Evolutionary conservation across 768 basidiomycete species (phyloP), one percentile per base, ranked within the genome.

Genomic region (Infundibulicybe gibba): DNA sequence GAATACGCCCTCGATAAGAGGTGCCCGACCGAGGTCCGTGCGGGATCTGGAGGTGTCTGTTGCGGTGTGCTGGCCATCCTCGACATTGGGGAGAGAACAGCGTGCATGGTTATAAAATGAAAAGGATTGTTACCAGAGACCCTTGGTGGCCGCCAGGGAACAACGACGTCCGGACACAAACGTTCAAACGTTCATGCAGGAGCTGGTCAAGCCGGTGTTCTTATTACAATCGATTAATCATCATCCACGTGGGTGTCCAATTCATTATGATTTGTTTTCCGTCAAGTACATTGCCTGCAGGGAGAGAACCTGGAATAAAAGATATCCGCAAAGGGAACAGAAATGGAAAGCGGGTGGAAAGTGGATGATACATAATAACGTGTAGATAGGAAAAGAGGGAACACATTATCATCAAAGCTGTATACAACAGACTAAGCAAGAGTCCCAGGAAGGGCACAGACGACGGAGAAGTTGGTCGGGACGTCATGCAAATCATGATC

Each of bases 1-100:
- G 79, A 71, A 64, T 79, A 80, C 8, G 85, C 85, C 61, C 74
- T 75, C 30, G 77, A 69, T 51, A 90, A 72, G 35, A 90, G 71
- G 58, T 87, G 83, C 54, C 69, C 72, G 46, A 90, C 83, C 38
- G 85, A 84, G 41, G 83, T 74, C 52, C 77, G 72, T 45, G 79
- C 71, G 49, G 78, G 72, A 60, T 81, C 78, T 49, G 63, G 62
- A 52, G 69, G 61, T 34, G 51, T 25, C 41, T 39, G 47, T 40
- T 47, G 41, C 12, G 48, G 42, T n/a, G 49, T 35, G 37, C 42
- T 47, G 37, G 50, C 50, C 50, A 59, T 58, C 40, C 45, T 39
- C 34, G 54, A 39, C 49, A 53, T 41, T 19, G 61, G 59, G 30
- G 58, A 52, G 49, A 60, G 54, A 56, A 59, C 56, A 25, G 56